These are phyloP conservation scores for Corynespora cassiicola DNA, from an alignment of 2,329 filamentous ascomycete genomes.

Conservation along the genomic window DNA sequence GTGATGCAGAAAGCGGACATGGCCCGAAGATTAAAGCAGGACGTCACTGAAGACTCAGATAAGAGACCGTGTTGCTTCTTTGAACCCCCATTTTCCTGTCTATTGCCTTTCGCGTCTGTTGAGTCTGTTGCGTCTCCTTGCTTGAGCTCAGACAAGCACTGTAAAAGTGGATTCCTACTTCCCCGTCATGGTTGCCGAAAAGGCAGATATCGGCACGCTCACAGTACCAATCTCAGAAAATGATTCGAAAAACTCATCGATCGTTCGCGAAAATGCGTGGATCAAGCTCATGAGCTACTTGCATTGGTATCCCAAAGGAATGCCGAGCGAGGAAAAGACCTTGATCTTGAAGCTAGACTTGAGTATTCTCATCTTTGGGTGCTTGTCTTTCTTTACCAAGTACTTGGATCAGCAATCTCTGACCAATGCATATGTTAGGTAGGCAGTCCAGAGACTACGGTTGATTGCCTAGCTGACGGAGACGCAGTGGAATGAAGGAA, in stretches of 20 bases:
- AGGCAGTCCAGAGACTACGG: background rate
- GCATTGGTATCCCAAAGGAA: conserved; percentile 43
- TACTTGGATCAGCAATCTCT: conserved; percentile 39
- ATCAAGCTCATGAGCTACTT: conserved; percentile 13
- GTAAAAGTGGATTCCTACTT: too few species aligned
- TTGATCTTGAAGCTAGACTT: conserved; percentile 48
- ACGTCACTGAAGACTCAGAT: too few species aligned
- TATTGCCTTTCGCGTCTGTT: too few species aligned
- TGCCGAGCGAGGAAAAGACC: conserved; percentile 40
- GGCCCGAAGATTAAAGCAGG: too few species aligned
- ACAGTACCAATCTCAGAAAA: conserved; percentile 3
- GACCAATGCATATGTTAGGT: conserved; percentile 18
- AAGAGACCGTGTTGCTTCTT: too few species aligned
- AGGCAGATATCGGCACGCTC: too few species aligned
- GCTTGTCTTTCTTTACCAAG: conserved; percentile 50
- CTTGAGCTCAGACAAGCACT: too few species aligned
- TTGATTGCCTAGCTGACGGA: background rate
- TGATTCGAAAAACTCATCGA: background rate
- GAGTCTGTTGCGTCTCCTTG: too few species aligned
- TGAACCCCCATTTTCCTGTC: conserved; percentile 3
- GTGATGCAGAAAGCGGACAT: too few species aligned
- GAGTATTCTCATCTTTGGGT: conserved; percentile 48
- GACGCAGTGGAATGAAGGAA: conserved; percentile 17
- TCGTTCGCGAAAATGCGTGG: conserved; percentile 10
- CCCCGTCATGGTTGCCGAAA: too few species aligned